Base-by-base conservation (phyloP, 2,329 filamentous ascomycete species). In the Claviceps maximensis region DNA sequence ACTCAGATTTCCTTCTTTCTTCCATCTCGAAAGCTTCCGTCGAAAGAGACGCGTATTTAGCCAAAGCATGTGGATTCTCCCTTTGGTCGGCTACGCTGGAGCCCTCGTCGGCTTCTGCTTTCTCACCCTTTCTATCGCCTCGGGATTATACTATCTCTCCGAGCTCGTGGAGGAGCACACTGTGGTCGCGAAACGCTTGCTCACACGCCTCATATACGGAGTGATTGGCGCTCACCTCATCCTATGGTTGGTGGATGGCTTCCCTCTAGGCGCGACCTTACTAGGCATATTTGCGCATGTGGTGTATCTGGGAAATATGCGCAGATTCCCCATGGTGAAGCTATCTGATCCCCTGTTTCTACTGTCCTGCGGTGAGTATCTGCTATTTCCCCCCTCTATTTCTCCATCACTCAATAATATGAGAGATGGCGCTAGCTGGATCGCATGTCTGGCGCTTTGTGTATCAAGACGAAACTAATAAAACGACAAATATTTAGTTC, bases 81-180 rank as follows among this genome's bases (percentile, higher is more conserved):
- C 91, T 62, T 74, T 97, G 45, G 75, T 98, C 63, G 93, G 93
- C 63, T 96, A 95, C 65, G 69, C 89, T 36, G 93, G 93, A 64
- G 82, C 94, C 60, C 72, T 89, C 58, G 74, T 95, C 56, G 91
- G 91, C 67, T 98, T 98, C 74, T 82, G 81, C 63, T 97, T 98
- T 71, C 75, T 98, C 60, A 97, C 93, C 21, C 77, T 98, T 56
- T 89, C 91, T 53, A 97, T 98, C 65, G 93, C 93, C 41, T 96
- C 89, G n/a, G 93, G 93, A 40, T 82, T 98, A 27, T 98, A 98
- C 74, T 98, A 98, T 69, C 84, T 98, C 52, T 96, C 91, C 25
- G 93, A 98, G 69, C 83, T 97, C 15, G 93, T 98, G 56, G 93
- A 98, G 71, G 93, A 98, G 69, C 91, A 98, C 66, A 96, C 91